Conservation (phyloP, 805 yeast species). For the Priceomyces medius region DNA sequence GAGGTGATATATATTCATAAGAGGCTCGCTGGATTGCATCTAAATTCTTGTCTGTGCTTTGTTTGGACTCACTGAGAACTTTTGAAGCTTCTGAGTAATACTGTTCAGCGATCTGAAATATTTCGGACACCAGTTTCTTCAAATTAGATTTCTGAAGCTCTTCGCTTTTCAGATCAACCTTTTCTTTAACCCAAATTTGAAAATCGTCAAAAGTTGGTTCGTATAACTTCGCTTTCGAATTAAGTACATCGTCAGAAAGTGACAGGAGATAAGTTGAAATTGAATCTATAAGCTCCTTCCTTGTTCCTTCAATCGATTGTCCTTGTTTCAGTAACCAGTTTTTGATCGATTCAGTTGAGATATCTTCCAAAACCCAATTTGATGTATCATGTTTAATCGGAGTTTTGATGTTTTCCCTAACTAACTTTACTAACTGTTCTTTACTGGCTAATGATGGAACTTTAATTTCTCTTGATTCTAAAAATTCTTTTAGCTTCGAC, state of each 20-base stretch:
- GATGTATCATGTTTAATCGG: slow-evolving; percentile 22
- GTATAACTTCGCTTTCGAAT: slow-evolving; percentile 18
- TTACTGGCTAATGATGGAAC: slow-evolving; percentile 41
- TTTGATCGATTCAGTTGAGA: slow-evolving; percentile 37
- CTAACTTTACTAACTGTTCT: slow-evolving; percentile 38
- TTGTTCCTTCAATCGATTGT: slow-evolving; percentile 20
- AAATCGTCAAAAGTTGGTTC: slow-evolving; percentile 18
- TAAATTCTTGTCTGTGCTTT: slow-evolving; percentile 16
- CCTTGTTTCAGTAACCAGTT: slow-evolving; percentile 40
- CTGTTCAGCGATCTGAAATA: slow-evolving; percentile 13
- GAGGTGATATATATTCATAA: slow-evolving; percentile 16
- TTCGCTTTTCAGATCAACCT: slow-evolving; percentile 8
- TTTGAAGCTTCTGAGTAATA: slow-evolving; percentile 22
- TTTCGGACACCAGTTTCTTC: background rate
- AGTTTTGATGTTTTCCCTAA: slow-evolving; percentile 23
- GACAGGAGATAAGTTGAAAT: slow-evolving; percentile 14
- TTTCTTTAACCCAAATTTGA: slow-evolving; percentile 16
- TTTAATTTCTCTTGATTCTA: slow-evolving; percentile 40
- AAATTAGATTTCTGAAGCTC: background rate
- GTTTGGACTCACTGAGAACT: slow-evolving; percentile 11
- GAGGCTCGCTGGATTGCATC: slow-evolving; percentile 17
- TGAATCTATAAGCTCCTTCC: slow-evolving; percentile 22
- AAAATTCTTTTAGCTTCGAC: slow-evolving; percentile 40
- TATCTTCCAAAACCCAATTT: slow-evolving; percentile 32
- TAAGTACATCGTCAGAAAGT: slow-evolving; percentile 10